Percentiles rank a stretch among this genome's conserved stretches.
These are phyloP conservation scores for Discostella stelligera DNA, from an alignment of 352 stramenopile genomes.

Conservation along the genomic window DNA sequence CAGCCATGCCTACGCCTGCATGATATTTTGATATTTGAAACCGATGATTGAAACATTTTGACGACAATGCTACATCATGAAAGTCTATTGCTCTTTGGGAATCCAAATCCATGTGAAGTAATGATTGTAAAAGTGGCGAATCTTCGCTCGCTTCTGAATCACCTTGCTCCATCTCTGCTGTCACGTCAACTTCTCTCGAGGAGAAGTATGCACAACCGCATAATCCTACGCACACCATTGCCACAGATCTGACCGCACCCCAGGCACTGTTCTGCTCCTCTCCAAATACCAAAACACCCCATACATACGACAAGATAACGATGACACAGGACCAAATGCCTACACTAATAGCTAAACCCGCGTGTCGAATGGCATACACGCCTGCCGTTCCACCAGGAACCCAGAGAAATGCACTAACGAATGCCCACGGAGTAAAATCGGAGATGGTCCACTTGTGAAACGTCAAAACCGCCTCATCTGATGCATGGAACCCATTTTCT, in stretches of 20 bases:
- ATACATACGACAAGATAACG: slow-evolving; percentile 73
- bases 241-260: slow-evolving; percentile 50
- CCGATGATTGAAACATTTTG: slow-evolving; percentile 6
- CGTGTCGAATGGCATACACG: slow-evolving; percentile 70
- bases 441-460: slow-evolving; percentile 36
- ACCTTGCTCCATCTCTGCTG: slow-evolving; percentile 2
- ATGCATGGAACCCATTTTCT: neutral
- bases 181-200: slow-evolving; percentile 19
- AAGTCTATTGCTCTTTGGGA: slow-evolving; percentile 38
- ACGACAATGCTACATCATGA: slow-evolving; percentile 15
- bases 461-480: neutral
- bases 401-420: slow-evolving; percentile 71
- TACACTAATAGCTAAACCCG: slow-evolving; percentile 69
- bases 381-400: slow-evolving; percentile 68
- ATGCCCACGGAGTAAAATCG: slow-evolving; percentile 69
- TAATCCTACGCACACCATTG: slow-evolving; percentile 64
- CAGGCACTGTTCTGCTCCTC: slow-evolving; percentile 61
- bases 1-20: slow-evolving; percentile 56
- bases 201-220: slow-evolving; percentile 71
- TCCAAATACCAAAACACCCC: slow-evolving; percentile 75
- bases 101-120: slow-evolving; percentile 34
- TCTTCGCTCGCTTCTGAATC: slow-evolving; percentile 8
- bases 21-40: slow-evolving; percentile 48
- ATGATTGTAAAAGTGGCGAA: slow-evolving; percentile 21
- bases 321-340: slow-evolving; percentile 78